Conservation (phyloP, 23 red algal species). For the Agarophyton chilense region DNA sequence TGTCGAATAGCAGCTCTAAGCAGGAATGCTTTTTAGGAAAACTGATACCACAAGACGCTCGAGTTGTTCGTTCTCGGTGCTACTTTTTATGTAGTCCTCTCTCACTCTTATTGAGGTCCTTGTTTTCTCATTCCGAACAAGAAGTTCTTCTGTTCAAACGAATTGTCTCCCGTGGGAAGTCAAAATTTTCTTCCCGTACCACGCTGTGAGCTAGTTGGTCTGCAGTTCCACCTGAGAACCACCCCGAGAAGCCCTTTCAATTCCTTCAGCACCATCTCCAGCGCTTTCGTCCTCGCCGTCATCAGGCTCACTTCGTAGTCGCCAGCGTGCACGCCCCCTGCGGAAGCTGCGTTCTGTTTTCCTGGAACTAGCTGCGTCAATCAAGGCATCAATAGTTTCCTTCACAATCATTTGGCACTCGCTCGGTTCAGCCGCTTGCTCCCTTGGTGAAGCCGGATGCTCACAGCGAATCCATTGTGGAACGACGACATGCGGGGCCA, state of each 20-base stretch:
- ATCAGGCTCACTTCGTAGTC: neutral
- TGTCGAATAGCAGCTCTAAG: too few species aligned
- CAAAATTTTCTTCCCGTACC: neutral
- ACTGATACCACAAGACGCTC: too few species aligned
- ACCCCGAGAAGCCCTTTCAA: neutral
- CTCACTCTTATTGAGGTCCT: too few species aligned
- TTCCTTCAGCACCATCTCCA: neutral
- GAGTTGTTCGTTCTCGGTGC: too few species aligned
- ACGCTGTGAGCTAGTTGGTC: neutral
- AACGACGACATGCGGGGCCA: conserved; percentile 67
- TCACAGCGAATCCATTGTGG: conserved; percentile 67
- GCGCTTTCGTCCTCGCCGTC: conserved; percentile 9
- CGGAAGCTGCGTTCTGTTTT: conserved; percentile 6
- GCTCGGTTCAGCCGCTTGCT: neutral
- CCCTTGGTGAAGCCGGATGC: conserved; percentile 23
- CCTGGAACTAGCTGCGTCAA: conserved; percentile 14
- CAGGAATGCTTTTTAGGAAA: too few species aligned
- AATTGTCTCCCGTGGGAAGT: neutral
- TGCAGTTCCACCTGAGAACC: neutral
- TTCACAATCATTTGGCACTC: conserved; percentile 26
- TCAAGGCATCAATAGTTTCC: conserved; percentile 23
- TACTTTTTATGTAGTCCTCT: too few species aligned
- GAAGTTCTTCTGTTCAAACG: neutral
- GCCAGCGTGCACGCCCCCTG: neutral
- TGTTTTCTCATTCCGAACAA: too few species aligned